Evolutionary conservation across 2,329 filamentous ascomycete species (phyloP).

Genomic region (Periconia sp.): DNA sequence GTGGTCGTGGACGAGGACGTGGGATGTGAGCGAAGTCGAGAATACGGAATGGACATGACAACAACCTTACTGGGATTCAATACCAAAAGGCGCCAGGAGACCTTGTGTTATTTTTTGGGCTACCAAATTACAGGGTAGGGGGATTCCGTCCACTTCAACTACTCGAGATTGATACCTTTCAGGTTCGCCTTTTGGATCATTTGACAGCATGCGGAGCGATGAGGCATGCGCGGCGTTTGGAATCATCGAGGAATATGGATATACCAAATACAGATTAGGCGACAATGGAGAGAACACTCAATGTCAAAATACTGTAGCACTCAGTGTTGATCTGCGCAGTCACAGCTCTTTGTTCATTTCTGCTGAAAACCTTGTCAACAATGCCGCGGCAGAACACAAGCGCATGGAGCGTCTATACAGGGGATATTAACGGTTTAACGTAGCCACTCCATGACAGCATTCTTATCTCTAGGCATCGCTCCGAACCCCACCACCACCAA

Average conservation of each 20-base stretch:
- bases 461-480: slow-evolving; percentile 3
- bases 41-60: background rate
- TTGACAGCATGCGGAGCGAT: slow-evolving; percentile 7
- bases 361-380: background rate
- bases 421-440: background rate
- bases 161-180: slow-evolving; percentile 21
- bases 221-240: slow-evolving; percentile 24
- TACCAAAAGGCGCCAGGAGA: slow-evolving; percentile 3
- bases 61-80: background rate
- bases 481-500: background rate
- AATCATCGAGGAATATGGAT: slow-evolving; percentile 16
- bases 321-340: background rate
- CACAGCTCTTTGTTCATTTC: background rate
- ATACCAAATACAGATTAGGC: slow-evolving; percentile 15
- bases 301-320: background rate
- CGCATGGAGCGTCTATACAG: background rate
- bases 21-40: slow-evolving; percentile 18
- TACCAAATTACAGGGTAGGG: slow-evolving; percentile 15
- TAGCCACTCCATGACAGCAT: background rate
- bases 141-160: slow-evolving; percentile 15
- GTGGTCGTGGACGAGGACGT: slow-evolving; percentile 47
- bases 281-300: slow-evolving; percentile 7
- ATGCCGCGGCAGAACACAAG: background rate
- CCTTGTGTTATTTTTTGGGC: slow-evolving; percentile 4
- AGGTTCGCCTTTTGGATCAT: slow-evolving; percentile 15